Conservation (phyloP, 306 rosid genomes). For the Arachis stenosperma region DNA sequence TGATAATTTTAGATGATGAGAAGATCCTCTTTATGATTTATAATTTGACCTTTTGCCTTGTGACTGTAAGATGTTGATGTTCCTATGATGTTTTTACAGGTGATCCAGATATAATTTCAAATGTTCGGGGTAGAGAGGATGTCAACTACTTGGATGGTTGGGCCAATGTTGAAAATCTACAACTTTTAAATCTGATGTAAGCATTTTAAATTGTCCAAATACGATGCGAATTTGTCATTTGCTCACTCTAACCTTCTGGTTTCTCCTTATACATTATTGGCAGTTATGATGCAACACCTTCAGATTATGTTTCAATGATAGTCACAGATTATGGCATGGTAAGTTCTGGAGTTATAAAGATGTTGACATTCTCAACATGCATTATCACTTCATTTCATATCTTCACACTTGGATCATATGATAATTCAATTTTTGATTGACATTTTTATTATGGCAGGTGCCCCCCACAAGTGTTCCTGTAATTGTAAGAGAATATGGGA, state of each 20-base stretch:
- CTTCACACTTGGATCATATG: background rate
- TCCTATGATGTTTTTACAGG: conserved; percentile 48
- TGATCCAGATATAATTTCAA: conserved; percentile 56
- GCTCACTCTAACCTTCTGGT: conserved; percentile 41
- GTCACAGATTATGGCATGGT: conserved; percentile 62
- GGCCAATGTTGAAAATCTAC: conserved; percentile 51
- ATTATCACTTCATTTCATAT: conserved; percentile 2
- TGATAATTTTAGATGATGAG: background rate
- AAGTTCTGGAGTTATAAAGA: conserved; percentile 32
- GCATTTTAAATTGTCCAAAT: conserved; percentile 26
- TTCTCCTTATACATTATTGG: conserved; percentile 41
- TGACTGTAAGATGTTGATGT: conserved; percentile 34
- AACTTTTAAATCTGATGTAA: conserved; percentile 61
- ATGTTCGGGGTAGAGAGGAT: conserved; percentile 51
- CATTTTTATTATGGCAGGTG: conserved; percentile 42
- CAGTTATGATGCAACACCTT: conserved; percentile 72
- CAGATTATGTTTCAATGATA: conserved; percentile 60
- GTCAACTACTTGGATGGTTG: conserved; percentile 57
- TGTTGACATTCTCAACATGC: conserved; percentile 13
- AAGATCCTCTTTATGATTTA: conserved; percentile 26
- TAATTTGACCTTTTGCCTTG: conserved; percentile 12
- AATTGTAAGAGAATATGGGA: conserved; percentile 64
- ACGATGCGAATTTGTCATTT: conserved; percentile 30
- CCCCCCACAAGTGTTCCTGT: conserved; percentile 73
- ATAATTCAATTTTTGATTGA: conserved; percentile 11